Base-by-base conservation (phyloP, 345 rosid genomes). In the Camelina laxa region DNA sequence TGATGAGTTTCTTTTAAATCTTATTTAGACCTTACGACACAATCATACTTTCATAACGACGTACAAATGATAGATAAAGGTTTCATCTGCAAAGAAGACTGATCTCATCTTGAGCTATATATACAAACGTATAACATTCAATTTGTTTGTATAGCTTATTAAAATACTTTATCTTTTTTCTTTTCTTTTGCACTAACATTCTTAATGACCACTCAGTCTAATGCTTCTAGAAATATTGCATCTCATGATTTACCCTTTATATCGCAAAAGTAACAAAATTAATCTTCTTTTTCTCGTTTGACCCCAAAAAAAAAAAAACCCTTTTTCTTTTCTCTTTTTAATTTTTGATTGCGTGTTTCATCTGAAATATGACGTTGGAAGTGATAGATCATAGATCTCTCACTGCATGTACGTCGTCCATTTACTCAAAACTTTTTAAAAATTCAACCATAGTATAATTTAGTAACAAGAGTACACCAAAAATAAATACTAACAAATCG, bases 151-250 rank as follows among this genome's bases (percentile, higher is more conserved):
- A 14, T 35, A 48, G 31, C 42, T 48, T 38, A 65, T 38, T 74
- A 66, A 48, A 47, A 48, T 66, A 58, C 42, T 48, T 48, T 48
- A 57, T 65, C 72, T 27, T 55, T 5, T 2, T 49, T 27, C 30
- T 45, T 45, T 45, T 9, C 60, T 57, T 66, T 66, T 48, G 15
- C 35, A 10, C 41, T 57, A 16, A 65, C 19, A 30, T 57, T 45
- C 39, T 57, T 3, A 38, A 59, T 38, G 60, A 67, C 36, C 55
- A 75, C 61, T 67, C 54, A 49, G 17, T 39, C 60, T 60, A 39
- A 39, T 41, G 60, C 73, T 59, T 75, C 73, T 55, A 65, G 71
- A 75, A 59, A 67, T 45, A 60, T 45, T 21, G 53, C 55, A 67
- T 59, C 55, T 41, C 67, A 75, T 59, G 38, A 75, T 67, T 67